These are phyloP conservation scores for Chimonanthus praecox DNA, from an alignment of 164 flowering plant species.

Conservation along the genomic window DNA sequence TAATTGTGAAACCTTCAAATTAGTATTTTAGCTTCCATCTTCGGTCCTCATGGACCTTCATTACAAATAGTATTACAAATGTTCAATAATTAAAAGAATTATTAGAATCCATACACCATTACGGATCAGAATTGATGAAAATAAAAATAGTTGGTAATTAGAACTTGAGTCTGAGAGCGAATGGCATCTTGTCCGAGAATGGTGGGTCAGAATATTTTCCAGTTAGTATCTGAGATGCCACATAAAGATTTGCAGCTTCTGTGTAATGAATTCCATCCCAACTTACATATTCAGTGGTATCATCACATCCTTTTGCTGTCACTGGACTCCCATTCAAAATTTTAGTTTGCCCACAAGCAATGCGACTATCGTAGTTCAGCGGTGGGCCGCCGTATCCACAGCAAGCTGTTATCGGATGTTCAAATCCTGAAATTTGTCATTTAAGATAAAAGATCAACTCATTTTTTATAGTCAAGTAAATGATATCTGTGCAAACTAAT, in stretches of 20 bases:
- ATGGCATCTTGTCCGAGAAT: conserved; percentile 58
- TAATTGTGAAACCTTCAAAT: too few relatives aligned
- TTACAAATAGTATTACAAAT: not conserved
- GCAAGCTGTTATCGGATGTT: conserved; percentile 61
- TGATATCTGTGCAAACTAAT: not conserved
- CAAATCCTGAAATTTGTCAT: conserved; percentile 50
- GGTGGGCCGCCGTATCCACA: conserved; percentile 88
- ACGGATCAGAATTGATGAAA: not conserved
- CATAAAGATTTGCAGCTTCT: conserved; percentile 71
- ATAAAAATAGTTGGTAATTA: not conserved
- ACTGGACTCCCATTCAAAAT: conserved; percentile 53
- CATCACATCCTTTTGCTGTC: conserved; percentile 52
- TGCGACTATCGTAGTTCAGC: conserved; percentile 53
- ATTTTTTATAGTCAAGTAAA: not conserved
- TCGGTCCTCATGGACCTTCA: not conserved
- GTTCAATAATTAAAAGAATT: not conserved
- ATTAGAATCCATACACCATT: not conserved
- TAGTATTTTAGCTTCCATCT: not conserved
- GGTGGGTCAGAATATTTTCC: conserved; percentile 79
- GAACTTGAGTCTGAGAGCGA: conserved; percentile 45
- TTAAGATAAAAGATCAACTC: not conserved
- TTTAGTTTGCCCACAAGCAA: conserved; percentile 68
- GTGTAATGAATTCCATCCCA: conserved; percentile 95
- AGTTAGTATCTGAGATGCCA: conserved; percentile 63
- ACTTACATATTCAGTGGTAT: conserved; percentile 54